Evolutionary conservation across 305 asterid genomes (phyloP).

Genomic region (Vinca major): DNA sequence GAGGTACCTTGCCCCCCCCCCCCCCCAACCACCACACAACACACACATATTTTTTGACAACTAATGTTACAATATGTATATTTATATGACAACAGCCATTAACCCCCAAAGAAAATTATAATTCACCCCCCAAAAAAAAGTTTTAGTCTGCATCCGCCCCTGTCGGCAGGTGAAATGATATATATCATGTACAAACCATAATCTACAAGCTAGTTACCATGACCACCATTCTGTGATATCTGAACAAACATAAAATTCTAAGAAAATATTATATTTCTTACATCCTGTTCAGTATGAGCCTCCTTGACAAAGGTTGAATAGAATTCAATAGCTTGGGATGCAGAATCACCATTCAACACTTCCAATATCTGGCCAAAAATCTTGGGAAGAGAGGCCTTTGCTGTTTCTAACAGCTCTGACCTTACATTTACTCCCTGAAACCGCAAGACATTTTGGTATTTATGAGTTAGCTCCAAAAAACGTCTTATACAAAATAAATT

Average conservation of each 20-base stretch:
- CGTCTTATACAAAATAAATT: background rate
- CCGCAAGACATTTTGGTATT: background rate
- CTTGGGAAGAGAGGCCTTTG: slow-evolving; percentile 61
- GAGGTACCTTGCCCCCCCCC: no score
- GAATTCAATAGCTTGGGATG: slow-evolving; percentile 64
- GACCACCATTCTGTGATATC: background rate
- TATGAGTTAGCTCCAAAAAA: slow-evolving; percentile 5
- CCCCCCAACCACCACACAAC: no score
- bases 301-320: slow-evolving; percentile 70
- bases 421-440: slow-evolving; percentile 54
- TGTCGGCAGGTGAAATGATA: background rate
- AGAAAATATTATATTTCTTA: slow-evolving; percentile 23
- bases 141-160: no score
- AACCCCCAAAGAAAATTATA: no score
- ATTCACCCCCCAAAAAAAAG: no score
- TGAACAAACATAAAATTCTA: background rate
- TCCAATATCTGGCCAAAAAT: slow-evolving; percentile 65
- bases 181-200: background rate
- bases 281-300: slow-evolving; percentile 74
- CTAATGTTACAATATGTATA: no score
- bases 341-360: slow-evolving; percentile 64
- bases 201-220: background rate
- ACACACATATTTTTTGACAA: no score
- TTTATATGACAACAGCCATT: no score
- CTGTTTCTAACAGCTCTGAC: slow-evolving; percentile 73